These are phyloP conservation scores for Hemisphaericaspora xylanilytica DNA, from an alignment of 1,139 yeast genomes.

Conservation along the genomic window DNA sequence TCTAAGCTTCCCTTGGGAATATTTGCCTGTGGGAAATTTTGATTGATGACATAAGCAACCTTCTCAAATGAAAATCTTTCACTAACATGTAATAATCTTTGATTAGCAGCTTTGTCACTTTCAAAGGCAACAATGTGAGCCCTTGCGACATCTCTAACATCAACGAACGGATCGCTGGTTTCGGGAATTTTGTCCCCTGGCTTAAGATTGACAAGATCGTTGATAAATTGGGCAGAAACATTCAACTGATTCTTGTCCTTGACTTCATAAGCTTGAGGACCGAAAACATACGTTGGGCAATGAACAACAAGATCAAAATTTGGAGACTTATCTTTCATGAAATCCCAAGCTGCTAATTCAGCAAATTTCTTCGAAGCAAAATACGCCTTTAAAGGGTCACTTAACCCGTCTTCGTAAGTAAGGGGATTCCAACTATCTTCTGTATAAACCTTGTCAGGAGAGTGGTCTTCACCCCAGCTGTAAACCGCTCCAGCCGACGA, in stretches of 20 bases:
- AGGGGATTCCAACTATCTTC: constrained; percentile 42
- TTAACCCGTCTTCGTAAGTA: constrained; percentile 27
- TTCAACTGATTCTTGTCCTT: constrained; percentile 13
- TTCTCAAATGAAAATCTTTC: constrained; percentile 33
- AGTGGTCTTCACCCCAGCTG: constrained; percentile 8
- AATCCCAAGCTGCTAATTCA: constrained; percentile 53
- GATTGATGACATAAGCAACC: constrained; percentile 31
- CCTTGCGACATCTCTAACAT: constrained; percentile 42
- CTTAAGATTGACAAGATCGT: constrained; percentile 16
- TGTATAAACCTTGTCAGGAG: constrained; percentile 14
- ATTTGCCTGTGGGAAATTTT: constrained; percentile 26
- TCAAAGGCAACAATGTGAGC: constrained; percentile 36
- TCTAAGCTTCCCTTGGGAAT: constrained; percentile 26
- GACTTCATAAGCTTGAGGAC: constrained; percentile 38
- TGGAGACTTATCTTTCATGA: constrained; percentile 30
- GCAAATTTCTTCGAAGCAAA: constrained; percentile 31
- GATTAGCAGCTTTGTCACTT: constrained; percentile 22
- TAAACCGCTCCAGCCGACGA: constrained; percentile 28
- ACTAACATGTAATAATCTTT: constrained; percentile 26
- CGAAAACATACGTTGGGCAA: constrained; percentile 37
- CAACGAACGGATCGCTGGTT: constrained; percentile 30
- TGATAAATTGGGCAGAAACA: constrained; percentile 18
- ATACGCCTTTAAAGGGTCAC: constrained; percentile 24
- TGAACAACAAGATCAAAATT: constrained; percentile 25
- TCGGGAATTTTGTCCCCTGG: constrained; percentile 16